These are phyloP conservation scores for Phoma sp. DNA, from an alignment of 2,329 filamentous ascomycete genomes.

Conservation along the genomic window DNA sequence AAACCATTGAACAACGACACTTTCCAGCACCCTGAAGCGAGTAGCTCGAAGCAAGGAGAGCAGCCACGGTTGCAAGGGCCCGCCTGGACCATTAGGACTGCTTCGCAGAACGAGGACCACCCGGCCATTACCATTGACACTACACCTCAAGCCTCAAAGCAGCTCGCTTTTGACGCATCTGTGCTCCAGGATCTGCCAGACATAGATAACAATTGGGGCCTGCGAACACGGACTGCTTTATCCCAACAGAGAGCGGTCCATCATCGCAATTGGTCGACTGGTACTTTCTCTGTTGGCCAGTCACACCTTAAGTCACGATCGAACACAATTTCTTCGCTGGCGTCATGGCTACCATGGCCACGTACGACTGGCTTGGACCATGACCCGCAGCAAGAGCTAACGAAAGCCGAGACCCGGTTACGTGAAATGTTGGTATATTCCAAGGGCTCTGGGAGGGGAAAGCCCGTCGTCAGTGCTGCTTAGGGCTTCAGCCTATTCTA, in stretches of 20 bases:
- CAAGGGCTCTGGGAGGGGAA: slow-evolving; percentile 36
- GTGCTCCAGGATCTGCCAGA: slow-evolving; percentile 32
- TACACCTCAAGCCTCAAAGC: slow-evolving; percentile 44
- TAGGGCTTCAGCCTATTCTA: slow-evolving; percentile 12
- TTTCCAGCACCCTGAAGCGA: slow-evolving; percentile 26
- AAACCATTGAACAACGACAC: slow-evolving; percentile 31
- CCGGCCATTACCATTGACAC: slow-evolving; percentile 43
- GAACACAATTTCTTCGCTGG: slow-evolving; percentile 39
- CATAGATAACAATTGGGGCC: slow-evolving; percentile 7
- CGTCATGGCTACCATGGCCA: slow-evolving; percentile 47
- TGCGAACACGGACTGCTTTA: slow-evolving; percentile 20
- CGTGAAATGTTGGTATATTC: slow-evolving; percentile 41
- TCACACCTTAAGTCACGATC: slow-evolving; percentile 28
- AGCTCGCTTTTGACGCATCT: slow-evolving; percentile 44
- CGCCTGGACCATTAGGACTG: slow-evolving; percentile 38
- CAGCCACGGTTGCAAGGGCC: slow-evolving; percentile 26
- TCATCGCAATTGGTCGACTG: slow-evolving; percentile 31
- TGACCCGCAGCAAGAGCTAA: slow-evolving; percentile 30
- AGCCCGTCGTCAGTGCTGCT: slow-evolving; percentile 30
- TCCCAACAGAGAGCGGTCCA: slow-evolving; percentile 24
- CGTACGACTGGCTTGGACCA: slow-evolving; percentile 28
- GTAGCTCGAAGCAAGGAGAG: slow-evolving; percentile 17
- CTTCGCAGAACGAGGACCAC: slow-evolving; percentile 32
- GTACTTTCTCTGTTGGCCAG: slow-evolving; percentile 23
- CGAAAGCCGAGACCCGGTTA: slow-evolving; percentile 40